Evolutionary conservation across 1,139 yeast species (phyloP).

Genomic region (Pichia sp.): DNA sequence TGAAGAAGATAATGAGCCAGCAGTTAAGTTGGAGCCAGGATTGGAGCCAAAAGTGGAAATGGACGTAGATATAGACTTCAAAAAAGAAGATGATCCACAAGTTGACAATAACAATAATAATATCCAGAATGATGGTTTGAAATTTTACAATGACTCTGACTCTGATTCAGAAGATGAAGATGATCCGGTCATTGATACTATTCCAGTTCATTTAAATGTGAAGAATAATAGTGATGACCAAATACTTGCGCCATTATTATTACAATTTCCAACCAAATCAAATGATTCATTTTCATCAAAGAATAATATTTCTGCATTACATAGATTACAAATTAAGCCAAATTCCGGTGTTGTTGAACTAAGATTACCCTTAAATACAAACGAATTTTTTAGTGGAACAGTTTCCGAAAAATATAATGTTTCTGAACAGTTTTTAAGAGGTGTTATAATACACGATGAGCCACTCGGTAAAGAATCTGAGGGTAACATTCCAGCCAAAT

Average conservation of each 20-base stretch:
- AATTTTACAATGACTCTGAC: slow-evolving; percentile 18
- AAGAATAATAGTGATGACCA: slow-evolving; percentile 4
- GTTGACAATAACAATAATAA: not conserved
- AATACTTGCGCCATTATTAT: slow-evolving; percentile 29
- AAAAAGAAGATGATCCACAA: not conserved
- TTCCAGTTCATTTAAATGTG: slow-evolving; percentile 49
- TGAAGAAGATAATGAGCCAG: slow-evolving; percentile 20
- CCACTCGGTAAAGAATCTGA: slow-evolving; percentile 6
- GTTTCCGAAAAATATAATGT: slow-evolving; percentile 62
- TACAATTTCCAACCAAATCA: slow-evolving; percentile 65
- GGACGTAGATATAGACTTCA: slow-evolving; percentile 36
- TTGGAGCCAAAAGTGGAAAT: slow-evolving; percentile 31
- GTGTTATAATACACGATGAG: slow-evolving; percentile 53
- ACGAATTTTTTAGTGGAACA: slow-evolving; percentile 55
- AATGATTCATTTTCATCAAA: slow-evolving; percentile 30
- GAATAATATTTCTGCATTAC: slow-evolving; percentile 34
- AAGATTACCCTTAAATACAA: slow-evolving; percentile 62
- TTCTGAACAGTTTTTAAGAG: slow-evolving; percentile 56
- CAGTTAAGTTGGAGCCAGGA: slow-evolving; percentile 1
- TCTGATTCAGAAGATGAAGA: slow-evolving; percentile 32
- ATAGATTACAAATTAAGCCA: slow-evolving; percentile 50
- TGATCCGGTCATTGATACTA: slow-evolving; percentile 73
- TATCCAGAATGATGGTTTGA: slow-evolving; percentile 1
- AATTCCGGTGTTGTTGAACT: slow-evolving; percentile 57
- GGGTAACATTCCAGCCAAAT: slow-evolving; percentile 7